Conservation (phyloP, 805 yeast species). For the Scheffersomyces spartinae region DNA sequence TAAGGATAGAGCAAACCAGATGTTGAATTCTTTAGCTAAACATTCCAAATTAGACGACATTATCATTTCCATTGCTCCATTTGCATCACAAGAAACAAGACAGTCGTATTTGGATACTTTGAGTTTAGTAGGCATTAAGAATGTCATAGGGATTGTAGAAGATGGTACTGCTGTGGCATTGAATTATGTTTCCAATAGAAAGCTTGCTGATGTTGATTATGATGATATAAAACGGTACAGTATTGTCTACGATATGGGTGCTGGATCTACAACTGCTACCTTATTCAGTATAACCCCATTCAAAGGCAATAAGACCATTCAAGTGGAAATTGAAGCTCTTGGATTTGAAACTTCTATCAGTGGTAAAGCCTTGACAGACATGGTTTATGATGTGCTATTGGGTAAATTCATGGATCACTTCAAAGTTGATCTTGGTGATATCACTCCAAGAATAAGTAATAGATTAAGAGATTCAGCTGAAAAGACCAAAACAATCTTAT, state of each 20-base stretch:
- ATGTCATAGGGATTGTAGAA: constrained; percentile 60
- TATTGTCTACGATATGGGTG: constrained; percentile 82
- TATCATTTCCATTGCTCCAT: constrained; percentile 72
- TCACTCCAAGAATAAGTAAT: constrained; percentile 47
- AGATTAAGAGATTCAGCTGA: constrained; percentile 77
- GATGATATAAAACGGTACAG: constrained; percentile 39
- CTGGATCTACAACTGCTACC: constrained; percentile 83
- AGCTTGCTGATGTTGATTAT: constrained; percentile 21
- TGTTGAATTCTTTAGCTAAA: constrained; percentile 44
- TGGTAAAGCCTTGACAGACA: constrained; percentile 62
- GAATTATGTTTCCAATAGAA: constrained; percentile 56
- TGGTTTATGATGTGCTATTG: constrained; percentile 49
- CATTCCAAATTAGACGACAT: constrained; percentile 46
- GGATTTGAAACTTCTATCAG: constrained; percentile 62
- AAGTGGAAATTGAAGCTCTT: constrained; percentile 57
- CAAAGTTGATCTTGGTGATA: constrained; percentile 23
- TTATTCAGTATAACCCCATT: constrained; percentile 51
- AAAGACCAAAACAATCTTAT: constrained; percentile 73
- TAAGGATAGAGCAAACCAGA: constrained; percentile 48
- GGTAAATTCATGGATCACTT: constrained; percentile 42
- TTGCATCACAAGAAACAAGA: constrained; percentile 53
- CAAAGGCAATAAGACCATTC: constrained; percentile 26
- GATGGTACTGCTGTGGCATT: constrained; percentile 91
- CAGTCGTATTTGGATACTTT: constrained; percentile 63
- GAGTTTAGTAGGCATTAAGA: constrained; percentile 48